Conservation (phyloP, 345 rosid species). For the Brassica napus region DNA sequence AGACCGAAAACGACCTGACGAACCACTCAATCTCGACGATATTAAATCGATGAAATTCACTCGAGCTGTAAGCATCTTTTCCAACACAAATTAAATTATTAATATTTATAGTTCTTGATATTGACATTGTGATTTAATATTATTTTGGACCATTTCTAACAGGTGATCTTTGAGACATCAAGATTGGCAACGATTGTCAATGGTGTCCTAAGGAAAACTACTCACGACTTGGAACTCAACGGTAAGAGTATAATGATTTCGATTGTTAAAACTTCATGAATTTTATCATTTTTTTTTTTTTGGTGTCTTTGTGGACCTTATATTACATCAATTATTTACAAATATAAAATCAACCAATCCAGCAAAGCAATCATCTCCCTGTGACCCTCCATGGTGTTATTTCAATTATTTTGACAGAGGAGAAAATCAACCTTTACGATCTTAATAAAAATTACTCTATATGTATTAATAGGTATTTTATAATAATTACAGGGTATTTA, state of each 20-base stretch:
- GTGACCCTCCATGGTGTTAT: conserved; percentile 46
- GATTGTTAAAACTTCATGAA: neutral
- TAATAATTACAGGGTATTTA: conserved; percentile 54
- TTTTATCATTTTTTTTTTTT: neutral
- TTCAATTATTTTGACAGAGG: conserved; percentile 44
- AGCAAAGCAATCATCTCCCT: conserved; percentile 54
- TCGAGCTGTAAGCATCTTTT: conserved; percentile 65
- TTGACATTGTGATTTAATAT: conserved; percentile 14
- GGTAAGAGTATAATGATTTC: conserved; percentile 45
- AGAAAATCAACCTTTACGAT: conserved; percentile 7
- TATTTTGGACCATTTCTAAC: conserved; percentile 24
- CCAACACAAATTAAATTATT: neutral
- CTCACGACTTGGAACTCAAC: conserved; percentile 71
- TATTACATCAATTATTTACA: conserved; percentile 53
- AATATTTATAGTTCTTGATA: neutral
- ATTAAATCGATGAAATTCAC: conserved; percentile 81
- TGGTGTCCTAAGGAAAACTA: conserved; percentile 79
- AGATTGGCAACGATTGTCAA: conserved; percentile 84
- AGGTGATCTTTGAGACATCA: conserved; percentile 79
- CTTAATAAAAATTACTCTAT: neutral
- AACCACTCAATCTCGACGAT: conserved; percentile 66
- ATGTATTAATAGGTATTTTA: neutral
- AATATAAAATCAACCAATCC: conserved; percentile 59
- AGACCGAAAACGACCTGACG: conserved; percentile 58
- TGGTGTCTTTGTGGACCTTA: conserved; percentile 52